Base-by-base conservation (phyloP, 2,329 filamentous ascomycete species). In the Rhynchosporium secalis region DNA sequence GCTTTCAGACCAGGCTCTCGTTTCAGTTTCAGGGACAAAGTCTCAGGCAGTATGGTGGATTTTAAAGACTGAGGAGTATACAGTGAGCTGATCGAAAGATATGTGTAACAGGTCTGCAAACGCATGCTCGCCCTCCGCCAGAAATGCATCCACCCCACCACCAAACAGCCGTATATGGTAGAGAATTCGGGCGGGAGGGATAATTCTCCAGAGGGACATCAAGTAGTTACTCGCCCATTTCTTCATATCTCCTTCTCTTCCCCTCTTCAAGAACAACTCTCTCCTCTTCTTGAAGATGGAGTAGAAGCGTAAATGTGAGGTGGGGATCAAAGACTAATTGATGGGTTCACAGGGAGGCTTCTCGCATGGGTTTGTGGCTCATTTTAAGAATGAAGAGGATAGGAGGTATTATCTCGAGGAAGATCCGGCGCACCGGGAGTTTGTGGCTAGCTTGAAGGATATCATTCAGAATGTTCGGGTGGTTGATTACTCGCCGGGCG, bases 351-450 rank as follows among this genome's bases (percentile, higher is more conserved):
- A 85, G 87, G 79, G 81, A 55, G 87, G 83, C 0, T 83, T 88
- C 56, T 86, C 86, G 0, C 89, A 92, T 71, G 86, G 80, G 0
- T 92, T 92, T 65, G 81, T 92, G 1, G 80, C 82, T 28, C 83
- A 90, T 68, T 92, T 92, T 62, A 80, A 81, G 9, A 86, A 74
- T 28, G 77, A 78, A 20, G 81, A 84, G 65, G 88, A 92, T 71
- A 78, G 88, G 52, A 81, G 86, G 64, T 91, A 90, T 69, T 92
- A 92, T 71, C 75, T 89, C 6, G 74, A 82, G 57, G 76, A 84
- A 36, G 89, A 92, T 68, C 86, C 86, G 1, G 81, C 76, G 8
- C 89, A 92, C 71, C 75, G 79, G 41, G 82, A 74, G 0, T 91
- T 90, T 67, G 77, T 84, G n/a, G 76, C 80, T 61, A 80, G 75